Conservation (phyloP, 108 stramenopile genomes). For the Cyclotella baltica region DNA sequence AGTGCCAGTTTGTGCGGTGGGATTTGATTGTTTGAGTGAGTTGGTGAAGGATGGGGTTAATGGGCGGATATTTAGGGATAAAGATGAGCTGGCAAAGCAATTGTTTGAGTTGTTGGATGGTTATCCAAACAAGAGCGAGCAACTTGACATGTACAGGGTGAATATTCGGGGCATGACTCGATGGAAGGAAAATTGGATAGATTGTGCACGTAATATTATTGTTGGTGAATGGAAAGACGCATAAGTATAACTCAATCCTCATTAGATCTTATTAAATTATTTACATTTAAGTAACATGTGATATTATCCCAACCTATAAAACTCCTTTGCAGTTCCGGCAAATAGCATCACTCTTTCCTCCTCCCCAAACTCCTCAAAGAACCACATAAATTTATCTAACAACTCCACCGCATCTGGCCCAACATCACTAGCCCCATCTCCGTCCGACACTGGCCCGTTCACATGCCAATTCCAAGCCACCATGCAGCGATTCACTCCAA, state of each 20-base stretch:
- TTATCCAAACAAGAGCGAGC: slow-evolving; percentile 32
- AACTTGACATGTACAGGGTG: slow-evolving; percentile 63
- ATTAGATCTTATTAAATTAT: too few species aligned
- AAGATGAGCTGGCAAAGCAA: slow-evolving; percentile 70
- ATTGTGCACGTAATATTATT: slow-evolving; percentile 61
- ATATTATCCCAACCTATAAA: slow-evolving; percentile 59
- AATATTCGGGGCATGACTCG: slow-evolving; percentile 64
- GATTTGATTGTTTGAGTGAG: slow-evolving; percentile 90
- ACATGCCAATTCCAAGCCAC: slow-evolving; percentile 79
- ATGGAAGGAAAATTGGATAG: slow-evolving; percentile 87
- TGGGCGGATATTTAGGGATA: slow-evolving; percentile 80
- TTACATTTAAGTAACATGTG: too few species aligned
- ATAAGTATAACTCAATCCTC: not conserved
- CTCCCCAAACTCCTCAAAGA: slow-evolving; percentile 62
- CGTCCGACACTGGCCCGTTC: slow-evolving; percentile 65
- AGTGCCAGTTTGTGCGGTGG: slow-evolving; percentile 93
- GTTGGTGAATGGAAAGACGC: slow-evolving; percentile 30
- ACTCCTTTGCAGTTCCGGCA: slow-evolving; percentile 63
- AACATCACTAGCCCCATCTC: slow-evolving; percentile 56
- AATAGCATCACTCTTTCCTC: slow-evolving; percentile 63
- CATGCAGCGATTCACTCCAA: slow-evolving; percentile 79
- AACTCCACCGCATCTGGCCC: slow-evolving; percentile 72
- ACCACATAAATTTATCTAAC: slow-evolving; percentile 50
- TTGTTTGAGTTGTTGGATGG: slow-evolving; percentile 62
- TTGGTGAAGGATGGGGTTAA: slow-evolving; percentile 90